Evolutionary conservation across 2,329 filamentous ascomycete species (phyloP).

Genomic region (Endothia cerciana): DNA sequence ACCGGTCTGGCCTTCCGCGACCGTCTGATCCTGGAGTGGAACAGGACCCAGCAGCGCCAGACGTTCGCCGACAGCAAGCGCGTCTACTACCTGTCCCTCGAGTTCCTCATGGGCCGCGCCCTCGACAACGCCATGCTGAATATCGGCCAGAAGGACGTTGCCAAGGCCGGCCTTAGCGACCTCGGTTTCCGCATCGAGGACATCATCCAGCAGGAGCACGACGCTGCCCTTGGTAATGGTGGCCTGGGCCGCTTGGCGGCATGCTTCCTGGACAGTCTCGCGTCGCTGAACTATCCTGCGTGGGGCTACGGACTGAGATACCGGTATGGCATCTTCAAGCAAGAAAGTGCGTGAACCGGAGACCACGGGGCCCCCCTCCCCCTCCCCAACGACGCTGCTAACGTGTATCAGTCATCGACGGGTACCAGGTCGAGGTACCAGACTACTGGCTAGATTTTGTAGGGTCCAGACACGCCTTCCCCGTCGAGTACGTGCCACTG

Average conservation of each 20-base stretch:
- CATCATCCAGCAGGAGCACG: slow-evolving; percentile 90
- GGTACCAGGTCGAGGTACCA: slow-evolving; percentile 96
- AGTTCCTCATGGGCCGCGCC: slow-evolving; percentile 96
- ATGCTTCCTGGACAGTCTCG: slow-evolving; percentile 95
- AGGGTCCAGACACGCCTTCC: not conserved
- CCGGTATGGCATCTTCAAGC: slow-evolving; percentile 98
- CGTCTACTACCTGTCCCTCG: slow-evolving; percentile 94
- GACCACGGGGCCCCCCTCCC: not conserved
- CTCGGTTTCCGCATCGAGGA: slow-evolving; percentile 98
- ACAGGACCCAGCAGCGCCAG: slow-evolving; percentile 95
- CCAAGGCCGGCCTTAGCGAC: slow-evolving; percentile 80
- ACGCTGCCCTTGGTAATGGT: slow-evolving; percentile 94
- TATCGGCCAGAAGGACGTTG: slow-evolving; percentile 82
- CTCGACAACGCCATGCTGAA: slow-evolving; percentile 99
- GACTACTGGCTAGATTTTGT: slow-evolving; percentile 94
- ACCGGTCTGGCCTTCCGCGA: slow-evolving; percentile 92
- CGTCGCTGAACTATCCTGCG: slow-evolving; percentile 90
- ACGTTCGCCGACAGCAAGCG: slow-evolving; percentile 90
- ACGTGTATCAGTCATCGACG: slow-evolving; percentile 67
- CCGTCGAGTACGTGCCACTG: not conserved
- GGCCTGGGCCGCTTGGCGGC: slow-evolving; percentile 92
- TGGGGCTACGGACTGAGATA: slow-evolving; percentile 98
- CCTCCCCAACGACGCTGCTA: not conserved
- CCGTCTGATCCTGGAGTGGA: slow-evolving; percentile 93
- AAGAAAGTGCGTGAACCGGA: slow-evolving; percentile 64